These are phyloP conservation scores for Crotalaria pallida DNA, from an alignment of 306 rosid species.

Conservation along the genomic window DNA sequence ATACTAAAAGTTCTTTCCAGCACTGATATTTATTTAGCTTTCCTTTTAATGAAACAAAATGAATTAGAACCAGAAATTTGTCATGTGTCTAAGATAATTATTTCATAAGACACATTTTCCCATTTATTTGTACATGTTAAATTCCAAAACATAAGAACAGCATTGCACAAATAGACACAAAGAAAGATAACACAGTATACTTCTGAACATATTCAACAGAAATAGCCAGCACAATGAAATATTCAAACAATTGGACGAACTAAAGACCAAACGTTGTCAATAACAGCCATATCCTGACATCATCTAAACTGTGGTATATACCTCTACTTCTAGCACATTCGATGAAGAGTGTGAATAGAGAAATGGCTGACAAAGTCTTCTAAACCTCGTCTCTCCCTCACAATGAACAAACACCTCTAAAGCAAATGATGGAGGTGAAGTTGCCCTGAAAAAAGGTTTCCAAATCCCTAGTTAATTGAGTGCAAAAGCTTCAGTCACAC, in stretches of 20 bases:
- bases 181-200: neutral
- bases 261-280: slow-evolving; percentile 10
- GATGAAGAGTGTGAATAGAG: slow-evolving; percentile 97
- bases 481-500: slow-evolving; percentile 12
- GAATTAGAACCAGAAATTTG: slow-evolving; percentile 8
- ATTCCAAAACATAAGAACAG: neutral
- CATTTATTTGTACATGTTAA: neutral
- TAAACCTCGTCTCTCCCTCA: slow-evolving; percentile 97
- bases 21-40: neutral
- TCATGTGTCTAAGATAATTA: neutral
- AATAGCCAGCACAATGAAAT: neutral
- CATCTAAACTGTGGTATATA: slow-evolving; percentile 25
- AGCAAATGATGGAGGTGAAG: slow-evolving; percentile 98
- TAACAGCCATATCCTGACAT: neutral
- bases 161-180: neutral
- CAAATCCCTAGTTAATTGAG: slow-evolving; percentile 3
- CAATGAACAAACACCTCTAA: slow-evolving; percentile 95
- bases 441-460: slow-evolving; percentile 60
- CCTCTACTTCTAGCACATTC: slow-evolving; percentile 98
- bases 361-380: slow-evolving; percentile 96
- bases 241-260: slow-evolving; percentile 5
- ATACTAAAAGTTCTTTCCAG: neutral
- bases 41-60: neutral
- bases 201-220: slow-evolving; percentile 3
- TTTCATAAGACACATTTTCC: neutral